Evolutionary conservation across 2,329 filamentous ascomycete genomes (phyloP), one percentile per base, ranked within the genome.

Genomic region (Atkinsonella texensis): DNA sequence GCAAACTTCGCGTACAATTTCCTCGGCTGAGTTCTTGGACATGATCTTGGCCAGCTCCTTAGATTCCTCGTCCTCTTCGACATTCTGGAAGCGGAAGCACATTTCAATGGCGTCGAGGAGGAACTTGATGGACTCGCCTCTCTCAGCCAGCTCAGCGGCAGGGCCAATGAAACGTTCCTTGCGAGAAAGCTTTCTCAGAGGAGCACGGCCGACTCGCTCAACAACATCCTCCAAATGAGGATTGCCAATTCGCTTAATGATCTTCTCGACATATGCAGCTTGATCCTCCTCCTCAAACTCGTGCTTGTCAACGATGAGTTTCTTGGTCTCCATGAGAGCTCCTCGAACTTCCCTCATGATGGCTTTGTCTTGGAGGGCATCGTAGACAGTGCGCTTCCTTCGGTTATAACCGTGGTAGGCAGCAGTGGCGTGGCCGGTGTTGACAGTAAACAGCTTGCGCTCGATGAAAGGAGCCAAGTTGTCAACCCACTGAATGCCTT

Each of bases 361-460:
- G 62, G 83, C 77, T 63, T 81, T 75, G 66, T 97, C 89, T 55
- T 81, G 80, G 57, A 97, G 79, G 9, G 90, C 85, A 62, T 97
- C 91, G 66, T 93, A 88, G 59, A 98, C 89, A 54, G 86, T 94
- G 64, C 80, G 77, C 77, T 94, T 91, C 64, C 87, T 83, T 58
- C 83, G 80, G 72, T 89, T 79, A 78, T 95, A 87, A 51, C 90
- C 91, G 70, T 93, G 90, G 79, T 97, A 97, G 54, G 93, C 91
- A 18, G 90, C 90, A 8, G 91, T 95, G 54, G 93, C 93, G 67
- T 98, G 93, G 52, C 89, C 87, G 20, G 93, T 98, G 80, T 98
- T 98, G 79, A 98, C 91, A 20, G 93, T 98, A 78, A 90, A 98
- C 58, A 98, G 84, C 80, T 98, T 98, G 70, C 93, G 90, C 82